These are phyloP conservation scores for Bipolaris zeicola DNA, from an alignment of 2,329 filamentous ascomycete species.

Conservation along the genomic window DNA sequence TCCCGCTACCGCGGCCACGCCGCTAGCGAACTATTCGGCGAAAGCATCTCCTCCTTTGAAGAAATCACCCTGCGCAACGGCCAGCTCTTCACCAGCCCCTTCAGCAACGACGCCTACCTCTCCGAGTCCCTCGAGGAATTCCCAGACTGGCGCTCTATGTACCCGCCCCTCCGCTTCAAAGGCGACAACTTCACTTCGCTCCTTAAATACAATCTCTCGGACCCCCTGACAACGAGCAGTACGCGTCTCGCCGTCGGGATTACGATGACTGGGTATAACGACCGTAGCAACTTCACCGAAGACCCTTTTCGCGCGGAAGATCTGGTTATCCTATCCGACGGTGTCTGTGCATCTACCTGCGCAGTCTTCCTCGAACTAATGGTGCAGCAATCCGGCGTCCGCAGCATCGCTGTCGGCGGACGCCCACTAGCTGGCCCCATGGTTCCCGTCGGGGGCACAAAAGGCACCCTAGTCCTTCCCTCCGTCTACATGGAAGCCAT, in stretches of 20 bases:
- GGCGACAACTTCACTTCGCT: constrained; percentile 48
- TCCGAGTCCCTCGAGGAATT: constrained; percentile 35
- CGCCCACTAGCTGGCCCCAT: constrained; percentile 49
- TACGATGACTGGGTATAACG: constrained; percentile 37
- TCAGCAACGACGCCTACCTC: constrained; percentile 44
- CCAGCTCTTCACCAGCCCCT: constrained; percentile 38
- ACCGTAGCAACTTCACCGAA: constrained; percentile 33
- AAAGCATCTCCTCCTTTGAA: constrained; percentile 25
- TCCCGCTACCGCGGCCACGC: constrained; percentile 54
- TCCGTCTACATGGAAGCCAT: constrained; percentile 30
- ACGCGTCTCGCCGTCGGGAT: constrained; percentile 34
- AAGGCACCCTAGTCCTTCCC: constrained; percentile 48
- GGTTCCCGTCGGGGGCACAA: constrained; percentile 53
- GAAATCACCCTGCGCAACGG: constrained; percentile 24
- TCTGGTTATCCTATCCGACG: constrained; percentile 51
- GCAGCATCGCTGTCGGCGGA: constrained; percentile 52
- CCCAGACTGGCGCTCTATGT: constrained; percentile 46
- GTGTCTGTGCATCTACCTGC: constrained; percentile 55
- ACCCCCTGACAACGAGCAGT: constrained; percentile 42
- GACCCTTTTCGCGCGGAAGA: constrained; percentile 48
- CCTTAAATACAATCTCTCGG: constrained; percentile 48
- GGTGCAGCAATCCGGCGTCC: constrained; percentile 51
- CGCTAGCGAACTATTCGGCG: constrained; percentile 38
- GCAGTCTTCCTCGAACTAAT: constrained; percentile 55
- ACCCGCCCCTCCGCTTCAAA: constrained; percentile 40